These are phyloP conservation scores for Ceratocystis cubensis DNA, from an alignment of 2,329 filamentous ascomycete species.

Conservation along the genomic window DNA sequence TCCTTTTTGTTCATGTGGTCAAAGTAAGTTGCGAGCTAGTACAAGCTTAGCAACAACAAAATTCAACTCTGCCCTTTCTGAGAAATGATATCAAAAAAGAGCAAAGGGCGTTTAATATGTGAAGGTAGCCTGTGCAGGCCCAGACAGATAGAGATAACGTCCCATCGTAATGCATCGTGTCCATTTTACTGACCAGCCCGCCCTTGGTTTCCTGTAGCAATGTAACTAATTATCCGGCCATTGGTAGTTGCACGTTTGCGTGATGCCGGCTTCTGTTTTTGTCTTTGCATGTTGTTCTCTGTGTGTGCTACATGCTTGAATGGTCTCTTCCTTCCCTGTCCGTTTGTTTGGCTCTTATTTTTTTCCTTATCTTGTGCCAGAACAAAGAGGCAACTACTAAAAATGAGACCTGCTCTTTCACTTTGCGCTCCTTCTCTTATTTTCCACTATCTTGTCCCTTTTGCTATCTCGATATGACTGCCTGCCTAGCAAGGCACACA, in stretches of 20 bases:
- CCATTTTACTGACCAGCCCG: background rate
- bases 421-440: background rate
- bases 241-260: background rate
- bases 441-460: slow-evolving; percentile 3
- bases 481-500: background rate
- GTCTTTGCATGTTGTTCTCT: background rate
- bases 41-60: background rate
- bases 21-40: background rate
- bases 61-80: background rate
- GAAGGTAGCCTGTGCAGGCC: background rate
- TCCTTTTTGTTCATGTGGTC: background rate
- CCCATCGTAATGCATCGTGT: background rate
- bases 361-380: slow-evolving; percentile 1
- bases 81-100: background rate
- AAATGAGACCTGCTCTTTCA: background rate
- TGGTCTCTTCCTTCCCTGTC: background rate
- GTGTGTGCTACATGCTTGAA: background rate
- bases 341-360: background rate
- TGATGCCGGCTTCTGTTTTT: background rate
- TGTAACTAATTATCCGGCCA: background rate
- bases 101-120: background rate
- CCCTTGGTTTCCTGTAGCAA: background rate
- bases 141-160: background rate
- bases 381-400: background rate
- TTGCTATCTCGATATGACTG: slow-evolving; percentile 11